Evolutionary conservation across 768 basidiomycete species (phyloP).

Genomic region (Termitomyces sp.): DNA sequence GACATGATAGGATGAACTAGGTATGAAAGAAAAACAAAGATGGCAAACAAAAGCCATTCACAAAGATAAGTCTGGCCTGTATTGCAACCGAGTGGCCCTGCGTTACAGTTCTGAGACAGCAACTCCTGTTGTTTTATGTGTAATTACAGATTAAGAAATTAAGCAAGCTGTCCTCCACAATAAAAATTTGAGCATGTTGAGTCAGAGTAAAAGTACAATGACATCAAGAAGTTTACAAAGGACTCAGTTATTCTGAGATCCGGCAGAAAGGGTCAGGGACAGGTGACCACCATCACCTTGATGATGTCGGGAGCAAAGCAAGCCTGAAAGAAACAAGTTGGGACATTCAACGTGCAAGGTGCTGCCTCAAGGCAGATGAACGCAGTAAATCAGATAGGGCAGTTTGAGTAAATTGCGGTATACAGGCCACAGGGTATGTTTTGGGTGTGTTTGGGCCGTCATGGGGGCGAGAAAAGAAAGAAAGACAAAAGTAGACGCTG

Average conservation of each 20-base stretch:
- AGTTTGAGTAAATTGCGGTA: neutral
- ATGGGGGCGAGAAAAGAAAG: neutral
- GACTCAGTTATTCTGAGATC: neutral
- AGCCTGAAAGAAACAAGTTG: conserved; percentile 13
- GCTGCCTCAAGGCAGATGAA: neutral
- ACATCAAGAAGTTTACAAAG: neutral
- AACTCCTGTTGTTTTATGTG: neutral
- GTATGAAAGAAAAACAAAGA: neutral
- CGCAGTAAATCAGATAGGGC: conserved; percentile 13
- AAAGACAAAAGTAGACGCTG: neutral
- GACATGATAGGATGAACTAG: neutral
- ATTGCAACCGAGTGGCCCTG: neutral
- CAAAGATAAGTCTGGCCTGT: neutral
- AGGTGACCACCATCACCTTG: conserved; percentile 13
- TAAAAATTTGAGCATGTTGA: neutral
- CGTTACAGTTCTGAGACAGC: neutral
- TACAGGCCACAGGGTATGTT: neutral
- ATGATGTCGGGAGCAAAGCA: conserved; percentile 17
- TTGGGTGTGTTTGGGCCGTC: neutral
- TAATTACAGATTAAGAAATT: neutral
- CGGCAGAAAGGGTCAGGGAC: neutral
- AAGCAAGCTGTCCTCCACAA: neutral
- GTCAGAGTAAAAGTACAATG: neutral
- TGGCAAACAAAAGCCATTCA: too few relatives aligned
- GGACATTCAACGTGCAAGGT: too few relatives aligned